A percentile compares a stretch with the other conserved stretches of the same genome.
These are phyloP conservation scores for Vigna hirtella DNA, from an alignment of 306 rosid genomes.

Conservation along the genomic window DNA sequence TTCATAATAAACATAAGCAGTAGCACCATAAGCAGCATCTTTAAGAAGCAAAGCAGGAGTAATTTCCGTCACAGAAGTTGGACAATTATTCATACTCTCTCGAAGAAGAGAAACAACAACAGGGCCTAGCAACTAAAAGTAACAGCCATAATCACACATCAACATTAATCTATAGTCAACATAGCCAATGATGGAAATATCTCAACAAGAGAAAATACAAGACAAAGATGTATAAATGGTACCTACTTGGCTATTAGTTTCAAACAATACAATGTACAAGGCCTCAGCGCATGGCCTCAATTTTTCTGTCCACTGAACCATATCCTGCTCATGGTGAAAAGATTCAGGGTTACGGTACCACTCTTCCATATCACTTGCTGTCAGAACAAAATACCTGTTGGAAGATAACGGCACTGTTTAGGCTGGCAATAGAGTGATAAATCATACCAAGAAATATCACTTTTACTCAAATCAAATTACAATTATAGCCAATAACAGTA, in stretches of 20 bases:
- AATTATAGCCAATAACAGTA: conserved; percentile 5
- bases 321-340: conserved; percentile 98
- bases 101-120: conserved; percentile 93
- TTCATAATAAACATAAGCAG: conserved; percentile 97
- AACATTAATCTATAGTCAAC: conserved; percentile 31
- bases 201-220: conserved; percentile 39
- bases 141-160: conserved; percentile 44
- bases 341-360: conserved; percentile 88
- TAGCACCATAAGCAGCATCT: conserved; percentile 98
- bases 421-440: conserved; percentile 32
- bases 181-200: conserved; percentile 36
- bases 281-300: conserved; percentile 99
- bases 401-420: conserved; percentile 41
- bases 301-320: conserved; percentile 99
- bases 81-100: conserved; percentile 87
- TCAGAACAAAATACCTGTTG: conserved; percentile 89
- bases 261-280: conserved; percentile 87
- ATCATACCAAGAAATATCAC: conserved; percentile 20
- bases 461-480: conserved; percentile 24
- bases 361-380: conserved; percentile 88
- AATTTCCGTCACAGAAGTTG: conserved; percentile 79
- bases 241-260: conserved; percentile 90
- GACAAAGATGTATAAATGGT: conserved; percentile 37
- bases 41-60: conserved; percentile 90
- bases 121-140: conserved; percentile 85